phyloP scores from a whole-genome alignment of 1,284 basidiomycete species.

The Boletus smithii region DNA sequence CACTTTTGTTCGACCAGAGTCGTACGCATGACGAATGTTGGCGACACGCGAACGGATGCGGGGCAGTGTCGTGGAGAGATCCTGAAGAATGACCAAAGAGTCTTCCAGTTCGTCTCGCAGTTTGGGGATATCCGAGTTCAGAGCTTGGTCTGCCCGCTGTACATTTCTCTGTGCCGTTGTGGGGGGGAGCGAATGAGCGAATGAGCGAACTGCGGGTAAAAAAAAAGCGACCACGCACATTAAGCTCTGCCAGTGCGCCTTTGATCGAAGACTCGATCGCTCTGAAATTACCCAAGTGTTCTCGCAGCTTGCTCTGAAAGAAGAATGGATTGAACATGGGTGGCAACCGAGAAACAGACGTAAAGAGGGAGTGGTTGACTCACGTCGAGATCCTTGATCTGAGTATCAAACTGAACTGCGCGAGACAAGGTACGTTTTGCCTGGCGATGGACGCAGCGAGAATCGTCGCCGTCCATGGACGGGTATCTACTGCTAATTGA shows the following conservation, averaged over 20 bases:
- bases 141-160: conserved; percentile 53
- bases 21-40: conserved; percentile 59
- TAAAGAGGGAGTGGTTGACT: conserved; percentile 8
- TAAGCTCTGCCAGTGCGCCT: conserved; percentile 55
- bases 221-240: conserved; percentile 39
- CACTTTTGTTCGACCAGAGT: conserved; percentile 66
- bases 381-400: conserved; percentile 71
- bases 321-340: not conserved
- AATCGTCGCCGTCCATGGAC: conserved; percentile 8
- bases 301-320: conserved; percentile 55
- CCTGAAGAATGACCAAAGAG: conserved; percentile 50
- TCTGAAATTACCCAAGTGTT: conserved; percentile 67
- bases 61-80: conserved; percentile 54
- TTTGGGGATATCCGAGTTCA: conserved; percentile 55
- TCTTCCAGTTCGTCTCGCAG: conserved; percentile 56
- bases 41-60: conserved; percentile 55
- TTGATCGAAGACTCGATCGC: conserved; percentile 65
- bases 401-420: conserved; percentile 53
- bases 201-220: not conserved
- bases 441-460: conserved; percentile 38
- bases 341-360: not conserved
- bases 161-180: conserved; percentile 47
- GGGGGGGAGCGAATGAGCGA: not conserved
- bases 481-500: conserved; percentile 5
- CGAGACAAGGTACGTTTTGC: conserved; percentile 50